A percentile compares a stretch with the other conserved stretches of the same genome.
Conservation (phyloP, 176 grass and related monocot genomes). For the Zea mays region DNA sequence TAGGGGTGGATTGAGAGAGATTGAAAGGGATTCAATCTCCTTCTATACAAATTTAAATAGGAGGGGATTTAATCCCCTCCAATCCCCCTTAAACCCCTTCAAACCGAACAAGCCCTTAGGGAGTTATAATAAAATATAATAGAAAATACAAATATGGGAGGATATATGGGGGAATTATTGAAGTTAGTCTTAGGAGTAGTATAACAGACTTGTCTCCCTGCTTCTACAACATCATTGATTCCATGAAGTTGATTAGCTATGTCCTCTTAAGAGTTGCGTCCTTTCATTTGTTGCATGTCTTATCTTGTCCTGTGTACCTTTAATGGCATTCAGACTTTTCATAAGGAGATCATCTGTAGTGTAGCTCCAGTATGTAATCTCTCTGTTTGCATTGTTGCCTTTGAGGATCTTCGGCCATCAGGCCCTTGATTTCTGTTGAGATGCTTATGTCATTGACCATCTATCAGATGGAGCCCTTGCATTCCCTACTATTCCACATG, state of each 20-base stretch:
- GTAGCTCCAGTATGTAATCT: slow-evolving; percentile 61
- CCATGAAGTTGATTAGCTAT: slow-evolving; percentile 76
- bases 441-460: slow-evolving; percentile 35
- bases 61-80: too few relatives aligned
- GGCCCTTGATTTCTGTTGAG: slow-evolving; percentile 41
- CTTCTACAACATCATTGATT: slow-evolving; percentile 62
- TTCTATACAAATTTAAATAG: too few relatives aligned
- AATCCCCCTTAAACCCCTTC: too few relatives aligned
- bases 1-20: too few relatives aligned
- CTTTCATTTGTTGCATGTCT: slow-evolving; percentile 55
- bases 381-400: slow-evolving; percentile 49
- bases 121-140: too few relatives aligned
- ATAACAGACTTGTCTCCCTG: slow-evolving; percentile 37
- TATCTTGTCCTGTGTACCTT: slow-evolving; percentile 76
- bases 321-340: slow-evolving; percentile 69
- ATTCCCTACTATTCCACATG: too few relatives aligned
- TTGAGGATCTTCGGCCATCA: slow-evolving; percentile 43
- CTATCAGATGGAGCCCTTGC: too few relatives aligned
- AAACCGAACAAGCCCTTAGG: too few relatives aligned
- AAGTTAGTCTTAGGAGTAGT: slow-evolving; percentile 19
- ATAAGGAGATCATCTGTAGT: slow-evolving; percentile 64
- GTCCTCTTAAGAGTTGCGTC: slow-evolving; percentile 64
- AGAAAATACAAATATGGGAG: too few relatives aligned
- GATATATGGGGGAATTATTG: too few relatives aligned
- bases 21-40: too few relatives aligned